Conservation (phyloP, 495 filamentous ascomycete species). For the Neurospora sp. region DNA sequence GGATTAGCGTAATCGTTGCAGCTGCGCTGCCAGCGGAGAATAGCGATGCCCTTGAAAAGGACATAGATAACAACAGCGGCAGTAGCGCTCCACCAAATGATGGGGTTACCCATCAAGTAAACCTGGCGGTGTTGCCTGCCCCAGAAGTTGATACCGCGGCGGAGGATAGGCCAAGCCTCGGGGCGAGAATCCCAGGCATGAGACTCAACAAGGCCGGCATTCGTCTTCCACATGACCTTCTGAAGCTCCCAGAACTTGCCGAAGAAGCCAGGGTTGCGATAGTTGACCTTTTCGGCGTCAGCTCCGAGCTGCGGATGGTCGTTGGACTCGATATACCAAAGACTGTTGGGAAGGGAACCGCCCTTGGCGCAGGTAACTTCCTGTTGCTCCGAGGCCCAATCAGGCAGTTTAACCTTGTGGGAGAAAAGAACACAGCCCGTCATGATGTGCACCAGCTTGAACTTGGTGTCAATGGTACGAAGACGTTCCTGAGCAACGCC, state of each 20-base stretch:
- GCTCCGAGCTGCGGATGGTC: conserved; percentile 63
- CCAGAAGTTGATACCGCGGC: conserved; percentile 99
- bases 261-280: conserved; percentile 87
- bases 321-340: conserved; percentile 95
- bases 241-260: conserved; percentile 99
- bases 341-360: conserved; percentile 85
- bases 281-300: conserved; percentile 86
- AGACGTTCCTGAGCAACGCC: conserved; percentile 71
- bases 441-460: conserved; percentile 90
- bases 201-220: conserved; percentile 90
- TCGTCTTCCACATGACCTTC: conserved; percentile 98
- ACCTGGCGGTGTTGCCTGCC: conserved; percentile 88
- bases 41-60: conserved; percentile 74
- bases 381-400: conserved; percentile 95
- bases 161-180: conserved; percentile 83
- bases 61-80: conserved; percentile 69
- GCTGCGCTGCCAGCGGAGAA: conserved; percentile 89
- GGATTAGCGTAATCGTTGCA: conserved; percentile 73
- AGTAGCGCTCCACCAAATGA: conserved; percentile 90
- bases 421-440: conserved; percentile 94
- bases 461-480: conserved; percentile 93
- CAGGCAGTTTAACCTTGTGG: conserved; percentile 95
- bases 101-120: conserved; percentile 90
- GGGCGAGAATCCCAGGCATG: conserved; percentile 98
- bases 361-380: conserved; percentile 95